Evolutionary conservation across 495 filamentous ascomycete genomes (phyloP).

Genomic region (Cenococcum geophilum): DNA sequence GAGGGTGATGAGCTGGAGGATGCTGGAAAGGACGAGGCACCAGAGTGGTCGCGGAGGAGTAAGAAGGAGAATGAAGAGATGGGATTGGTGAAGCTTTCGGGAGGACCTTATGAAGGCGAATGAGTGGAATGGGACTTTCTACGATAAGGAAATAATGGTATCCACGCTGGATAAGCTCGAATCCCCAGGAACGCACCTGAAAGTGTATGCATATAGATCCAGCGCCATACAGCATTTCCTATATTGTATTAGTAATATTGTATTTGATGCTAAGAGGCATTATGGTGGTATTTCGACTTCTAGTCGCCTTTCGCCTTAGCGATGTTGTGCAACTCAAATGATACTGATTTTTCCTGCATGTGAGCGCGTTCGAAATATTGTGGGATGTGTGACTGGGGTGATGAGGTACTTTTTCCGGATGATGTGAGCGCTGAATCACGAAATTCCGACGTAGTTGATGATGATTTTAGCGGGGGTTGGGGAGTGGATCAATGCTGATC

Average conservation of each 20-base stretch:
- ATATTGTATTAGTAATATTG: no score
- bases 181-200: background rate
- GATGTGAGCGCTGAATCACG: background rate
- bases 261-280: no score
- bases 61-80: constrained; percentile 54
- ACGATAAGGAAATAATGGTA: background rate
- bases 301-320: no score
- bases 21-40: constrained; percentile 54
- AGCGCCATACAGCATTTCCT: no score
- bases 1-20: constrained; percentile 57
- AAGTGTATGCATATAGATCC: background rate
- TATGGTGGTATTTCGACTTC: no score
- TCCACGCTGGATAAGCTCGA: background rate
- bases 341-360: background rate
- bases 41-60: constrained; percentile 50
- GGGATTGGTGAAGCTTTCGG: constrained; percentile 46
- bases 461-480: background rate
- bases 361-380: background rate
- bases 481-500: no score
- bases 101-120: constrained; percentile 30
- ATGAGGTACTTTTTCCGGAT: constrained; percentile 7
- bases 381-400: background rate
- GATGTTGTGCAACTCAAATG: no score
- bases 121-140: background rate
- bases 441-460: background rate